Evolutionary conservation across 345 rosid species (phyloP).

Genomic region (Citrus mangshanensis): DNA sequence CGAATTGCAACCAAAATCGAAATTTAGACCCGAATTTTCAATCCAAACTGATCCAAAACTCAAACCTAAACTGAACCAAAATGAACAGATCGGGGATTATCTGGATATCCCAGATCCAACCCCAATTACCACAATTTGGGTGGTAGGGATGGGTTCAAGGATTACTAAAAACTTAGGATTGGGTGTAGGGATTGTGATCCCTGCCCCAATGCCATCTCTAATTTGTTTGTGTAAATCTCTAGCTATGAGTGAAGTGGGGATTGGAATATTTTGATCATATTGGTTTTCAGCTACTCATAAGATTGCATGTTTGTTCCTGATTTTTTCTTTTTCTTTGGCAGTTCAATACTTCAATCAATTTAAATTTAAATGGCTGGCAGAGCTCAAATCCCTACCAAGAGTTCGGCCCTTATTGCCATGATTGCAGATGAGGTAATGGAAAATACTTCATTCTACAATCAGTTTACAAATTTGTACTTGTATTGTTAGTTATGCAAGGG

Average conservation of each 20-base stretch:
- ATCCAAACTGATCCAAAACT: too few relatives aligned
- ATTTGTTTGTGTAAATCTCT: background rate
- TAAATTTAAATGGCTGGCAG: conserved; percentile 51
- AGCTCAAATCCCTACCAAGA: conserved; percentile 48
- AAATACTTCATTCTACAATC: background rate
- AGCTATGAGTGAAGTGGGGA: background rate
- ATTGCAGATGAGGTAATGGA: conserved; percentile 70
- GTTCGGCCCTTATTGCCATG: conserved; percentile 75
- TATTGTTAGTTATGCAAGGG: background rate
- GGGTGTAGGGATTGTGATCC: too few relatives aligned
- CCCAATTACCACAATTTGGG: too few relatives aligned
- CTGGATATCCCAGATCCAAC: too few relatives aligned
- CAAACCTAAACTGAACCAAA: too few relatives aligned
- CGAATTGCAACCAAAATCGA: too few relatives aligned
- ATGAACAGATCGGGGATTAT: too few relatives aligned
- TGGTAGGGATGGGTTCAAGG: too few relatives aligned
- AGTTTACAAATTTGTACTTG: background rate
- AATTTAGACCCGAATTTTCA: too few relatives aligned
- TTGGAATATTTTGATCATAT: background rate
- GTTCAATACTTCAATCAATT: conserved; percentile 8
- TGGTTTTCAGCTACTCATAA: background rate
- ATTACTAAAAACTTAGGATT: too few relatives aligned
- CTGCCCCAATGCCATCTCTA: too few relatives aligned
- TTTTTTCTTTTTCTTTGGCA: background rate
- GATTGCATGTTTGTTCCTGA: background rate